These are phyloP conservation scores for Coniosporium tulheliwenetii DNA, from an alignment of 2,329 filamentous ascomycete species.

Conservation along the genomic window DNA sequence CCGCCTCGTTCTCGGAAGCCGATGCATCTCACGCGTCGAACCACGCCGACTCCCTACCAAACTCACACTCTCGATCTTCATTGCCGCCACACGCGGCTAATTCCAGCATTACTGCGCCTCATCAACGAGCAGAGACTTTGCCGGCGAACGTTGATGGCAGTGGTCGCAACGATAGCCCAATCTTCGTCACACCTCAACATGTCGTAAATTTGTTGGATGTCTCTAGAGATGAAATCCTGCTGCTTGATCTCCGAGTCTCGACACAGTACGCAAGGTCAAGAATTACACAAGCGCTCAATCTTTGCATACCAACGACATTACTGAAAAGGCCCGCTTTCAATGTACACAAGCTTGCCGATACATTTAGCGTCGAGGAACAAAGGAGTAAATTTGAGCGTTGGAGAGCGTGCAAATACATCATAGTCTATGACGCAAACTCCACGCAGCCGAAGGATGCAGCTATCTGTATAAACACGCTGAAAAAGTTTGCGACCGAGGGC, in stretches of 20 bases:
- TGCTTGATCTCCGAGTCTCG: slow-evolving; percentile 76
- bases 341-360: slow-evolving; percentile 71
- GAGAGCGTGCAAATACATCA: slow-evolving; percentile 57
- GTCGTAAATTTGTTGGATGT: slow-evolving; percentile 32
- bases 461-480: slow-evolving; percentile 72
- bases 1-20: slow-evolving; percentile 21
- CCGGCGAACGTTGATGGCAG: slow-evolving; percentile 17
- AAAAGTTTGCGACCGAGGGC: slow-evolving; percentile 79
- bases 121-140: slow-evolving; percentile 30
- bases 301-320: slow-evolving; percentile 90
- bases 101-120: slow-evolving; percentile 5
- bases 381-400: slow-evolving; percentile 62
- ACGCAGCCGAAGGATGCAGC: slow-evolving; percentile 64
- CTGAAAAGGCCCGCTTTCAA: slow-evolving; percentile 85
- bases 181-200: slow-evolving; percentile 31
- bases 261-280: slow-evolving; percentile 65
- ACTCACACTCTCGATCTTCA: slow-evolving; percentile 2
- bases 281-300: slow-evolving; percentile 67
- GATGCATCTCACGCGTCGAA: not conserved
- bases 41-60: not conserved
- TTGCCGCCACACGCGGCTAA: slow-evolving; percentile 6
- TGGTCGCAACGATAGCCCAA: slow-evolving; percentile 13
- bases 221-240: slow-evolving; percentile 38
- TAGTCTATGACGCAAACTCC: slow-evolving; percentile 76
- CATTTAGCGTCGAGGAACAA: slow-evolving; percentile 59